These are phyloP conservation scores for Amanita jacksonii DNA, from an alignment of 768 basidiomycete genomes.

Conservation along the genomic window DNA sequence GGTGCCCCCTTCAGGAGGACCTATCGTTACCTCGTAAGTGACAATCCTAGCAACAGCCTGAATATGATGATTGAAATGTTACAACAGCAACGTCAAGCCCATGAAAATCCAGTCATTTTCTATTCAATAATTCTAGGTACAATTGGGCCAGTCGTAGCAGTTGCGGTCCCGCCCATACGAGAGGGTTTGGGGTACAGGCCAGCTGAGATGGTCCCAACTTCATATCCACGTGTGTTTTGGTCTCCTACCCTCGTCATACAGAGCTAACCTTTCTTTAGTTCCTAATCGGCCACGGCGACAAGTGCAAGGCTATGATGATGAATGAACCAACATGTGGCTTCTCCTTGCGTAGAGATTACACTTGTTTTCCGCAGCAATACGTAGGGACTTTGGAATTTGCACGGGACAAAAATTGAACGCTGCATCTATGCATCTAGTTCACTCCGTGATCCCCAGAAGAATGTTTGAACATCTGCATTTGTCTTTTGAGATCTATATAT, in stretches of 20 bases:
- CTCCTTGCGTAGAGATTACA: no score
- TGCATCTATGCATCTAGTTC: no score
- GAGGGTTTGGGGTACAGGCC: conserved; percentile 61
- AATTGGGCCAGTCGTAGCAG: conserved; percentile 65
- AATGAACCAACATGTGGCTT: no score
- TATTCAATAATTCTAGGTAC: conserved; percentile 71
- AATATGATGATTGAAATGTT: conserved; percentile 10
- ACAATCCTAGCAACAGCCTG: background rate
- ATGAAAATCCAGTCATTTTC: conserved; percentile 87
- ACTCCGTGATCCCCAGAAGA: no score
- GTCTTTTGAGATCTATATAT: no score
- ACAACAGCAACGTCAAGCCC: conserved; percentile 77
- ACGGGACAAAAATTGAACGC: no score
- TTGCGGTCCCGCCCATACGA: conserved; percentile 74
- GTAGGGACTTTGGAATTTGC: no score
- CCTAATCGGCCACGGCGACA: conserved; percentile 44
- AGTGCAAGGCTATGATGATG: conserved; percentile 70
- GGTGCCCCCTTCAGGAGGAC: conserved; percentile 38
- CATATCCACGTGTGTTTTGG: conserved; percentile 63
- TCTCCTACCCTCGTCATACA: background rate
- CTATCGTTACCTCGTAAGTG: conserved; percentile 40
- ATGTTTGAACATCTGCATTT: no score
- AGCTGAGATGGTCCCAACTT: conserved; percentile 59
- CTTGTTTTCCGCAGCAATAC: no score
- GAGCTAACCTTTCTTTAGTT: conserved; percentile 48